Base-by-base conservation (phyloP, 2,329 filamentous ascomycete genomes). In the Stagonosporopsis vannaccii region DNA sequence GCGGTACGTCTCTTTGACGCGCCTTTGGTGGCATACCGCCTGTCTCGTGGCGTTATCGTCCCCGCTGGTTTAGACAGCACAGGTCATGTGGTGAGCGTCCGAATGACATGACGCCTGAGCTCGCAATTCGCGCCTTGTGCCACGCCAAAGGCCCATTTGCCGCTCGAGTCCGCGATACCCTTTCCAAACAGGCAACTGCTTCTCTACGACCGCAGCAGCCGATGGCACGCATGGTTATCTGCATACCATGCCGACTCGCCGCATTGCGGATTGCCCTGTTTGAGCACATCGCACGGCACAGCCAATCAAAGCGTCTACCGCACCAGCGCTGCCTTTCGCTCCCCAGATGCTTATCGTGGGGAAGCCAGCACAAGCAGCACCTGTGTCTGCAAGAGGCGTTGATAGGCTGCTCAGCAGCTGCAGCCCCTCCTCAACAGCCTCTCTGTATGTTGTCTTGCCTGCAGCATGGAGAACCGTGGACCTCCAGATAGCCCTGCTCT, bases 81-180 rank as follows among this genome's bases (percentile, higher is more conserved):
- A 56, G 44, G 61, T 66, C 67, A 70, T 63, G 60, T 68, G 66
- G 55, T 55, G 54, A 12, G 19, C 41, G 45, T 50, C 28, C 47
- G 53, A 60, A 64, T 66, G 63, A 68, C 65, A 64, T 66, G 63
- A 68, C 65, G 63, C 58, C 56, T 50, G 54, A 62, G 63, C 66
- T 68, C 65, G 65, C 63, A 65, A 69, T 69, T 65, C 61, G 54
- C 57, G 61, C 60, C 60, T 56, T 60, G 61, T 64, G 62, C 58
- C 59, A 60, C 49, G 32, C 49, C 49, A 58, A 45, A 42, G 36
- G 44, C 49, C 32, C 49, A 46, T 43, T 35, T 45, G 56, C 51
- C 49, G 48, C 32, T 33, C 37, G 33, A 56, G 26, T 11, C 41
- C 39, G 53, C 42, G 26, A 41, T 41, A 17, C 25, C 12, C 20